These are phyloP conservation scores for Ogataea neopini DNA, from an alignment of 805 yeast species.

Conservation along the genomic window DNA sequence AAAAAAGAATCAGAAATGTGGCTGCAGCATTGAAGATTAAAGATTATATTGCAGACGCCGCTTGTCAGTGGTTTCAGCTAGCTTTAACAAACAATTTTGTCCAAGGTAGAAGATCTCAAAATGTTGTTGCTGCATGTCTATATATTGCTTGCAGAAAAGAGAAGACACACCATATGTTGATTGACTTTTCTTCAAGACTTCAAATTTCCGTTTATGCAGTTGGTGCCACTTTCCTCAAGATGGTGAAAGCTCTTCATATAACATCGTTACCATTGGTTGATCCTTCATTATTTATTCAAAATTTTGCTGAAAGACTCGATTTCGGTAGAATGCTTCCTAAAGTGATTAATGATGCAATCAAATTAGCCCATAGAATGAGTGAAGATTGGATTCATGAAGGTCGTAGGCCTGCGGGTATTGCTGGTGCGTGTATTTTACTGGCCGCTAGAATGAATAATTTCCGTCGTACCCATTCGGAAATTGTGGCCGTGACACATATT, in stretches of 20 bases:
- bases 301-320: constrained; percentile 85
- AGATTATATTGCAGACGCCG: constrained; percentile 82
- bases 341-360: constrained; percentile 85
- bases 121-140: constrained; percentile 92
- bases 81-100: constrained; percentile 89
- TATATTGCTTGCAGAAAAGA: constrained; percentile 93
- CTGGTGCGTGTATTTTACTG: constrained; percentile 90
- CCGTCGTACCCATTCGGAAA: constrained; percentile 87
- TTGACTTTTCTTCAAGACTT: constrained; percentile 87
- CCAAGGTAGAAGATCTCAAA: constrained; percentile 95
- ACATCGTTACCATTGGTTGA: constrained; percentile 83
- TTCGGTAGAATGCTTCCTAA: constrained; percentile 72
- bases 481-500: constrained; percentile 92
- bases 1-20: constrained; percentile 71
- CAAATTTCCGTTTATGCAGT: constrained; percentile 91
- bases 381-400: constrained; percentile 97
- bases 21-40: constrained; percentile 80
- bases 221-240: constrained; percentile 92
- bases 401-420: constrained; percentile 96
- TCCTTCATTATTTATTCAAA: constrained; percentile 90
- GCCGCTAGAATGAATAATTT: constrained; percentile 98
- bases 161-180: constrained; percentile 90
- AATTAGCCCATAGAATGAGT: constrained; percentile 86
- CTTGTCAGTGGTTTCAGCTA: constrained; percentile 83
- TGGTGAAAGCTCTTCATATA: constrained; percentile 84